A percentile compares a stretch with the other conserved stretches of the same genome.
Evolutionary conservation across 805 yeast genomes (phyloP).

Genomic region (Nakazawaea wickerhamii): DNA sequence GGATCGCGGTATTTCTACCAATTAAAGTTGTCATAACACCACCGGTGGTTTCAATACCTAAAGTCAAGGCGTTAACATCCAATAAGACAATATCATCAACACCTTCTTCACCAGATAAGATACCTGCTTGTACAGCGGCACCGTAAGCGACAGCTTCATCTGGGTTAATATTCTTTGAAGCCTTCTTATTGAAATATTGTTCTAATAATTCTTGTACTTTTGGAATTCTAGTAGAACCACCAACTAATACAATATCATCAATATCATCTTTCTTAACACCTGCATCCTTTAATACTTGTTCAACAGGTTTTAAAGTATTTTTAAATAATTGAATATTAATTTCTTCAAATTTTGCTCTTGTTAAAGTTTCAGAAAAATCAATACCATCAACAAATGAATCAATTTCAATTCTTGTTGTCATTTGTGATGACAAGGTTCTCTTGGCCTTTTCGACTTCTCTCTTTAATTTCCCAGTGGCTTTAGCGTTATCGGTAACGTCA

Average conservation of each 20-base stretch:
- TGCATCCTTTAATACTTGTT: constrained; percentile 91
- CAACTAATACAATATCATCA: constrained; percentile 94
- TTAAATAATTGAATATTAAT: constrained; percentile 88
- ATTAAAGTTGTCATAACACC: constrained; percentile 96
- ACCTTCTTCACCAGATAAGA: constrained; percentile 91
- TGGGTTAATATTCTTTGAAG: constrained; percentile 96
- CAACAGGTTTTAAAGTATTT: constrained; percentile 93
- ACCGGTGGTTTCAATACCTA: constrained; percentile 96
- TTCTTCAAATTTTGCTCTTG: constrained; percentile 98
- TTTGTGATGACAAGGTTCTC: constrained; percentile 91
- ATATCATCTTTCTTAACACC: constrained; percentile 82
- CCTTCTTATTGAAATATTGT: constrained; percentile 86
- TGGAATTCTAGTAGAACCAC: constrained; percentile 99
- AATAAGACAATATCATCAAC: constrained; percentile 84
- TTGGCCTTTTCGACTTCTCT: constrained; percentile 98
- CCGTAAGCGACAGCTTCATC: constrained; percentile 99
- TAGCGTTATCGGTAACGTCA: constrained; percentile 74
- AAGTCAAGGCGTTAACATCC: constrained; percentile 90
- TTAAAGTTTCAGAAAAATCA: constrained; percentile 90
- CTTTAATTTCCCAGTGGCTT: constrained; percentile 90
- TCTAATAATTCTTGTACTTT: constrained; percentile 93
- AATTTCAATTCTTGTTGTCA: constrained; percentile 93
- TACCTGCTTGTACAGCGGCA: constrained; percentile 99
- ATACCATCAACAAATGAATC: constrained; percentile 93
- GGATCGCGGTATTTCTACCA: constrained; percentile 92